Evolutionary conservation across 2,329 filamentous ascomycete species (phyloP), one percentile per base, ranked within the genome.

Genomic region (Whalleya microplaca): DNA sequence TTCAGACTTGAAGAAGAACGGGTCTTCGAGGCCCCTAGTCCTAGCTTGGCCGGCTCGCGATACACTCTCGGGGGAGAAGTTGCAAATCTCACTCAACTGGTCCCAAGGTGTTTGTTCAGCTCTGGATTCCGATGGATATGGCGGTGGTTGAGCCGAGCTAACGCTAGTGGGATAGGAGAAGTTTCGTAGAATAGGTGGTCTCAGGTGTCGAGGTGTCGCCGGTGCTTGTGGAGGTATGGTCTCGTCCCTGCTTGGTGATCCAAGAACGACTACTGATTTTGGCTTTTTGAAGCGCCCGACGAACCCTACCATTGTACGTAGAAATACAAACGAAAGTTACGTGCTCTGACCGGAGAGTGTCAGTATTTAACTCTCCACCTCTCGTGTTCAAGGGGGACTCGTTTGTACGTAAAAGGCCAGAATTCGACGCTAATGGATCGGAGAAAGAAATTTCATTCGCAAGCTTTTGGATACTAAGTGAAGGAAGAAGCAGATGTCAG

Each of bases 131-230:
- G 55, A 42, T 16, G 58, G 54, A 29, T 48, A 57, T 3, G 51
- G 29, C 18, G 56, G 48, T 9, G 48, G 45, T 12, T 51, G 51
- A 14, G 43, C 45, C 16, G 45, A 51, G 23, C 59, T 51, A 21
- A 71, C 48, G 43, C 59, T 64, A 14, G 58, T 69, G 18, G 70
- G 70, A 51, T 72, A 72, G 20, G 69, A 71, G 56, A 71, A 72
- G 32, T 72, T 72, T 45, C 69, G 62, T 27, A 65, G 29, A 3
- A 67, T 58, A 37, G 66, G 66, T 16, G 61, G 58, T 18, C 53
- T 54, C 16, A 41, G 44, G 12, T 45, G 45, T 44, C 48, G 65
- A 21, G 61, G 53, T 23, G 52, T 54, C 37, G 47, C 51, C 7
- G 56, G 48, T 21, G 47, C 41, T 41, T 60, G 64, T 18, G 51